These are phyloP conservation scores for Phytophthora megakarya DNA, from an alignment of 352 stramenopile species.

Conservation along the genomic window DNA sequence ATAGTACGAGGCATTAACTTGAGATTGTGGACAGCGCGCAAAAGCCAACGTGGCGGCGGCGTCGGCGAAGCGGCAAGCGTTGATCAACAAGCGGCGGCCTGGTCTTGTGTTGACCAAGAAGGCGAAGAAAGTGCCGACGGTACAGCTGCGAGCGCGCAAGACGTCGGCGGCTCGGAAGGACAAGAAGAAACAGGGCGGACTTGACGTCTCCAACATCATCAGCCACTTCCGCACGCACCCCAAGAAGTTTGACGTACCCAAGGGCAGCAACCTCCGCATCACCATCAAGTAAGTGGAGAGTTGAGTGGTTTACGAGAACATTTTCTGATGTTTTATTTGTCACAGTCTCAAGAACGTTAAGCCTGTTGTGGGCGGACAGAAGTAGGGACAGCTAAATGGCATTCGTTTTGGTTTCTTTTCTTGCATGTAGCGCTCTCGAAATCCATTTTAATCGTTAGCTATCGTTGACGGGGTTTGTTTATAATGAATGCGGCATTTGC, in stretches of 20 bases:
- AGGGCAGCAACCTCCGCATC: conserved; percentile 80
- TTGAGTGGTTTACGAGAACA: neutral
- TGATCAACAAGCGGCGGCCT: conserved; percentile 73
- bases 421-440: conserved; percentile 4
- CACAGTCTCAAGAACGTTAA: conserved; percentile 72
- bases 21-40: conserved; percentile 30
- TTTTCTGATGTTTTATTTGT: conserved; percentile 19
- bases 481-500: conserved; percentile 6
- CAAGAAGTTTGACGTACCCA: conserved; percentile 81
- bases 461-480: conserved; percentile 11
- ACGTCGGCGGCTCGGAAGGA: conserved; percentile 50
- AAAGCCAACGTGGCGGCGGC: conserved; percentile 51
- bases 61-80: conserved; percentile 64
- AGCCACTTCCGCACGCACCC: conserved; percentile 77
- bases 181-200: conserved; percentile 30
- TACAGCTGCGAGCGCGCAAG: conserved; percentile 50
- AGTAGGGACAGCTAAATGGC: conserved; percentile 38
- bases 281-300: conserved; percentile 70
- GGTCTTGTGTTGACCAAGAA: conserved; percentile 54
- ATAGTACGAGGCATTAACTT: neutral
- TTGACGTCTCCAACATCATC: conserved; percentile 83
- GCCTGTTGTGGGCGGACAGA: conserved; percentile 68
- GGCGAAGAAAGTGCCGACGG: conserved; percentile 29
- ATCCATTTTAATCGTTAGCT: neutral
- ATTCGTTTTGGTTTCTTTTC: conserved; percentile 17